Percentiles rank a stretch among this genome's conserved stretches.
Conservation (phyloP, 441 rosid species). For the Flueggea neowawraea region DNA sequence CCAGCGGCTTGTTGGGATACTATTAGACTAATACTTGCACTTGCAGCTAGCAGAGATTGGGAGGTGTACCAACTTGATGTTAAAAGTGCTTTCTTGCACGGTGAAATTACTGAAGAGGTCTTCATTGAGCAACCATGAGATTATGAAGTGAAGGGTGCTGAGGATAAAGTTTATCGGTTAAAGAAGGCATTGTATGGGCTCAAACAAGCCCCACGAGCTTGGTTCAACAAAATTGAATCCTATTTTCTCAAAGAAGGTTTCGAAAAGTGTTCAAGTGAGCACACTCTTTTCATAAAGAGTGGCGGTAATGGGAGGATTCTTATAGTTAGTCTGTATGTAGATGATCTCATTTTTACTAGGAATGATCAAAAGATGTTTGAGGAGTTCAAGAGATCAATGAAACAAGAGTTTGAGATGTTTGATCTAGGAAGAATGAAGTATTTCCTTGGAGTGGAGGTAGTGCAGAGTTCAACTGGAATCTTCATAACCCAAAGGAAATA, state of each 20-base stretch:
- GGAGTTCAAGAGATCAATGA: not conserved
- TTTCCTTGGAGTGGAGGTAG: not conserved
- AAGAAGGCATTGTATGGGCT: not conserved
- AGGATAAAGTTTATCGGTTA: not conserved
- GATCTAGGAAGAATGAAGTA: slow-evolving; percentile 1
- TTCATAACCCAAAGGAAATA: too few relatives aligned
- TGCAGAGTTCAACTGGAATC: not conserved
- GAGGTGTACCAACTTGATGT: slow-evolving; percentile 1
- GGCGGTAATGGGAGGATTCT: not conserved
- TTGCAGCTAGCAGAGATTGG: not conserved
- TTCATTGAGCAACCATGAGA: slow-evolving; percentile 5
- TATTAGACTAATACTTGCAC: not conserved
- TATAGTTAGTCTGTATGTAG: not conserved
- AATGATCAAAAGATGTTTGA: not conserved
- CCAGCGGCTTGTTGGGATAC: not conserved
- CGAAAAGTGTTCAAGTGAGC: not conserved
- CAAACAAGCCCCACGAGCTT: slow-evolving; percentile 2
- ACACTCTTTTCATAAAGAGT: not conserved
- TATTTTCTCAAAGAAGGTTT: not conserved
- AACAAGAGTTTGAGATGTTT: not conserved
- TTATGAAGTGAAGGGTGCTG: not conserved
- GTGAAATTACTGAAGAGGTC: not conserved
- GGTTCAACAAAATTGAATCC: not conserved
- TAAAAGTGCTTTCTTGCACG: not conserved
- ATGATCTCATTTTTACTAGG: not conserved